Conservation (phyloP, 208 protist species). For the Phytomonas serpens region DNA sequence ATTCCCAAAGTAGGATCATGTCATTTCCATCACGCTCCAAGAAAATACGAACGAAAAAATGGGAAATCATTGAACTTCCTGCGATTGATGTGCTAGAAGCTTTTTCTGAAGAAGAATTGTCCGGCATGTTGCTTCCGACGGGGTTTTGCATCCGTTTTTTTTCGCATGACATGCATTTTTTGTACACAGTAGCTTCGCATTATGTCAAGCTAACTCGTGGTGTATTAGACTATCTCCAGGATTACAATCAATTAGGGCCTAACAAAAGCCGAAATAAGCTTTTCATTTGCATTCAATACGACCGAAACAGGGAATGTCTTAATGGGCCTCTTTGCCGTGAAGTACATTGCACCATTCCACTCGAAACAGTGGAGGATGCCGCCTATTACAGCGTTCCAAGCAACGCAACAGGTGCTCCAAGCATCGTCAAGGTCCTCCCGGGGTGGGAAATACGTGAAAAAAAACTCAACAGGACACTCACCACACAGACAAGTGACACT, state of each 20-base stretch:
- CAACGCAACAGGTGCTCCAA: conserved; percentile 62
- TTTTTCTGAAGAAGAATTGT: conserved; percentile 28
- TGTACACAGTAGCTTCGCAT: conserved; percentile 56
- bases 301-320: conserved; percentile 27
- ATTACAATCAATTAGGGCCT: conserved; percentile 67
- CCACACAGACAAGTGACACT: not conserved
- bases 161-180: conserved; percentile 53
- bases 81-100: conserved; percentile 44
- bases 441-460: conserved; percentile 25
- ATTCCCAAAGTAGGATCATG: conserved; percentile 12
- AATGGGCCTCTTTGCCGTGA: conserved; percentile 69
- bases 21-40: conserved; percentile 19
- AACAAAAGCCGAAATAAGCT: conserved; percentile 71
- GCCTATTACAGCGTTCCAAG: conserved; percentile 38
- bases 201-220: conserved; percentile 56
- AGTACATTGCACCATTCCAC: conserved; percentile 49
- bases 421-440: conserved; percentile 18
- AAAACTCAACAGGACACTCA: conserved; percentile 23
- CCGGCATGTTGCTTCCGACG: conserved; percentile 22
- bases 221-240: conserved; percentile 65
- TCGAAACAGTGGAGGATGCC: conserved; percentile 48
- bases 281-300: conserved; percentile 57
- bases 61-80: conserved; percentile 47
- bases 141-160: conserved; percentile 76
- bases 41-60: conserved; percentile 42